These are phyloP conservation scores for Calocybe indica DNA, from an alignment of 768 basidiomycete species.

Conservation along the genomic window DNA sequence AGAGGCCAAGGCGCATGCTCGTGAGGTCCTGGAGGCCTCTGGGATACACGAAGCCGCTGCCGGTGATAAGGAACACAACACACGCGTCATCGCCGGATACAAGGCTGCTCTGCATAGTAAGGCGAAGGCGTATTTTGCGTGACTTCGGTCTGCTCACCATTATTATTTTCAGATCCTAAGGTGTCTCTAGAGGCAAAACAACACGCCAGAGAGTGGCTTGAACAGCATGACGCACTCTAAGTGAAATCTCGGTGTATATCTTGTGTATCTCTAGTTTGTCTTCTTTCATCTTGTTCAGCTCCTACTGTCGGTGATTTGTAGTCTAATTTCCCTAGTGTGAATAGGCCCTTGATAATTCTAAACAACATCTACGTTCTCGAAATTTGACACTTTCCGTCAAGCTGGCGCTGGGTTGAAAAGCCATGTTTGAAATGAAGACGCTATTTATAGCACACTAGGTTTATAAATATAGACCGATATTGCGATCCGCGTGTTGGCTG, in stretches of 20 bases:
- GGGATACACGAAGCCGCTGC: slow-evolving; percentile 27
- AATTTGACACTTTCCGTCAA: no score
- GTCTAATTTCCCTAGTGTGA: no score
- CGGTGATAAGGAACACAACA: slow-evolving; percentile 32
- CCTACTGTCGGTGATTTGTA: no score
- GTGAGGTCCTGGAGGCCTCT: slow-evolving; percentile 43
- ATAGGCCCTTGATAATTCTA: no score
- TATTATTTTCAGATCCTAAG: slow-evolving; percentile 3
- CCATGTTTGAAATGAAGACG: no score
- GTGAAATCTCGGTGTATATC: background rate
- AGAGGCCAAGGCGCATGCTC: slow-evolving; percentile 47
- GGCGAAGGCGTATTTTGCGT: background rate
- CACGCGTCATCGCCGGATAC: slow-evolving; percentile 47
- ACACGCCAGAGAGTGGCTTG: slow-evolving; percentile 7
- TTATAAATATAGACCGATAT: no score
- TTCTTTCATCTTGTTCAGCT: background rate
- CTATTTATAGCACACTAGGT: no score
- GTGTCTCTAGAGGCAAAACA: slow-evolving; percentile 6
- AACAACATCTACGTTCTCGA: no score
- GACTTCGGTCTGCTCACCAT: no score
- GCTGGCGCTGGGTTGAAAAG: no score
- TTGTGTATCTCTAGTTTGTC: background rate
- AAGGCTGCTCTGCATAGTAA: slow-evolving; percentile 49
- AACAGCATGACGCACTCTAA: slow-evolving; percentile 7
- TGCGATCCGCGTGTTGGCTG: no score